Evolutionary conservation across 2,329 filamentous ascomycete genomes (phyloP), one percentile per base, ranked within the genome.

Genomic region (Plectosphaerella plurivora): DNA sequence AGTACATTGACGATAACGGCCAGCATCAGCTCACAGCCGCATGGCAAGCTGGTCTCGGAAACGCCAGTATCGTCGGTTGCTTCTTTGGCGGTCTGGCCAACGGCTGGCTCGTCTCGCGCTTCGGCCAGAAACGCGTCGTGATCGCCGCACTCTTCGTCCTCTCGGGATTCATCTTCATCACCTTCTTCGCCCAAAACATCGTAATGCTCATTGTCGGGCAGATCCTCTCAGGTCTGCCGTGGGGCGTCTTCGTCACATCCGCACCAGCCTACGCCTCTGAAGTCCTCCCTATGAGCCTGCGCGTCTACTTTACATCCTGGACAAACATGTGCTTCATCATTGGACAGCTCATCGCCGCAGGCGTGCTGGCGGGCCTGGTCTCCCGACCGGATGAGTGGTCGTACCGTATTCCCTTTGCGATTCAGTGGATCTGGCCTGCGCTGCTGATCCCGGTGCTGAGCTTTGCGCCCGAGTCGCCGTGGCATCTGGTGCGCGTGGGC

Each of bases 361-460:
- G 68, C 0, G 70, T 75, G 5, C 63, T 73, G 9, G 63, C 66
- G 36, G 67, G 59, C 20, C 63, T 75, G n/a, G 50, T 71, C 2
- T 50, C 60, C 15, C 61, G 63, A 6, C 56, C 59, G 2, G 65
- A 66, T 22, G 51, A 75, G 47, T 78, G 73, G 71, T 69, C 71
- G 0, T 80, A 75, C 57, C 65, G 71, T 7, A 74, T 73, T 10
- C 75, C 76, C 0, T 79, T 75, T 51, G 75, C 68, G 1, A 50
- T 78, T 0, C 75, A 79, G 54, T 79, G 77, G 76, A 59, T 70
- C 4, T 80, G 73, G 69, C 74, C 75, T 0, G 63, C 71, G 1
- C 62, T 72, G 2, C 61, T 79, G 2, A 54, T 77, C 4, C 58
- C 71, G 0, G 59, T 65, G 2, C 61, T 75, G 2, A 56, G 61